Percentiles rank a stretch among this genome's conserved stretches.
phyloP scores from a whole-genome alignment of 2,329 filamentous ascomycete genomes.

The Seiridium cupressi region DNA sequence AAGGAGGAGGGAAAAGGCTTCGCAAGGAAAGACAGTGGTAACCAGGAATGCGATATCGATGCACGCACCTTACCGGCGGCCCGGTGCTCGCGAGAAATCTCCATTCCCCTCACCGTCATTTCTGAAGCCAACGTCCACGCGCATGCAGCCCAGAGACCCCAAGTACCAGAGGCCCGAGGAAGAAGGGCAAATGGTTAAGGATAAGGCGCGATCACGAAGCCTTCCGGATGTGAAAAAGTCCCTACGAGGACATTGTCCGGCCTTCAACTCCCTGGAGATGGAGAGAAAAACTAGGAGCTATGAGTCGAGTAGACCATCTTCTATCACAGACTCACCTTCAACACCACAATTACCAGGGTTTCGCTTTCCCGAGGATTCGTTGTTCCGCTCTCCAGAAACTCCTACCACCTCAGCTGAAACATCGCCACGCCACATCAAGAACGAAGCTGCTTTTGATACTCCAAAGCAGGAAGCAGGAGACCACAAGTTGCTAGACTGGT shows the following conservation, averaged over 20 bases:
- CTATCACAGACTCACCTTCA: background rate
- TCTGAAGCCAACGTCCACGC: conserved; percentile 51
- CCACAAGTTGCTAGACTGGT: conserved; percentile 23
- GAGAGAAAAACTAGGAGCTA: conserved; percentile 4
- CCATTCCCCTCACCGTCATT: conserved; percentile 37
- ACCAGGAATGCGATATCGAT: conserved; percentile 12
- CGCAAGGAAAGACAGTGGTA: conserved; percentile 6
- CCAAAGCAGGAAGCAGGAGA: conserved; percentile 1
- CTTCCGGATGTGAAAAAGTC: conserved; percentile 19
- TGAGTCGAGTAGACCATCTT: background rate
- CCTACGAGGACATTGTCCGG: conserved; percentile 20
- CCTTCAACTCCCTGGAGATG: background rate
- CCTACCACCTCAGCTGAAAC: background rate
- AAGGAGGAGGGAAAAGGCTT: conserved; percentile 32
- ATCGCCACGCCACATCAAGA: background rate
- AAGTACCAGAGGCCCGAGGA: conserved; percentile 9
- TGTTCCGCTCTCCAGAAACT: conserved; percentile 13
- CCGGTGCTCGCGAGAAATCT: background rate
- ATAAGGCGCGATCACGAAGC: conserved; percentile 23
- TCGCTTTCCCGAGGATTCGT: conserved; percentile 25
- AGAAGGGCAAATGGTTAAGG: conserved; percentile 5
- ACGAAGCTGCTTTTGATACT: background rate
- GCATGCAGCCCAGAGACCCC: conserved; percentile 58
- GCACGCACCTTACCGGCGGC: conserved; percentile 12
- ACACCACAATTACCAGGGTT: conserved; percentile 17